Percentiles rank a stretch among this genome's conserved stretches.
Evolutionary conservation across 768 basidiomycete genomes (phyloP).

Genomic region (Kondoa subrosea): DNA sequence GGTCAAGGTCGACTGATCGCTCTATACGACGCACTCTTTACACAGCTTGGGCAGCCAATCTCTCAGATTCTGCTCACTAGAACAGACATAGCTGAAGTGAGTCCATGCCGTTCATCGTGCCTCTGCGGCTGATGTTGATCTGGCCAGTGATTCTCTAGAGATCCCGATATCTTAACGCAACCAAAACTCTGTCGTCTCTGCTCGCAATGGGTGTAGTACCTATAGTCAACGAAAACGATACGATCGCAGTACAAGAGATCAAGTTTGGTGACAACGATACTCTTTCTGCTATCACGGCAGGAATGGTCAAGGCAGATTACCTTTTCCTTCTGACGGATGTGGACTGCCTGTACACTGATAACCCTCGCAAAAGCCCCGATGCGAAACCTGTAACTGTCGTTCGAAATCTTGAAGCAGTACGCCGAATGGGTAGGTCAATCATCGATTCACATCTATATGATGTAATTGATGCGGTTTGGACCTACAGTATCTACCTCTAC

Average conservation of each 20-base stretch:
- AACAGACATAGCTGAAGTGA: slow-evolving; percentile 89
- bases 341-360: slow-evolving; percentile 83
- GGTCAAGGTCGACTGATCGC: slow-evolving; percentile 93
- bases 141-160: slow-evolving; percentile 45
- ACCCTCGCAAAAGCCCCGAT: slow-evolving; percentile 44
- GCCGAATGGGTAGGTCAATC: slow-evolving; percentile 48
- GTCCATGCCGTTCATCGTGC: slow-evolving; percentile 22
- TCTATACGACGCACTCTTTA: slow-evolving; percentile 90
- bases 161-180: slow-evolving; percentile 87
- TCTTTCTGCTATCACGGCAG: slow-evolving; percentile 85
- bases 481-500: slow-evolving; percentile 72
- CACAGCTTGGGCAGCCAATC: slow-evolving; percentile 82
- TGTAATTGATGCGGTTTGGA: neutral
- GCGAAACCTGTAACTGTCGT: slow-evolving; percentile 65
- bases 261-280: slow-evolving; percentile 99
- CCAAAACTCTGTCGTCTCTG: slow-evolving; percentile 83
- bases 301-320: slow-evolving; percentile 96
- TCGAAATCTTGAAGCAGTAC: slow-evolving; percentile 60
- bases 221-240: slow-evolving; percentile 98
- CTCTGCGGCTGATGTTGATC: neutral
- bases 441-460: neutral
- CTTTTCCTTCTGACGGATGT: slow-evolving; percentile 93
- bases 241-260: slow-evolving; percentile 96
- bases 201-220: slow-evolving; percentile 87
- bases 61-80: slow-evolving; percentile 87